A percentile compares a stretch with the other conserved stretches of the same genome.
Conservation (phyloP, 768 basidiomycete genomes). For the Suillus clintonianus region DNA sequence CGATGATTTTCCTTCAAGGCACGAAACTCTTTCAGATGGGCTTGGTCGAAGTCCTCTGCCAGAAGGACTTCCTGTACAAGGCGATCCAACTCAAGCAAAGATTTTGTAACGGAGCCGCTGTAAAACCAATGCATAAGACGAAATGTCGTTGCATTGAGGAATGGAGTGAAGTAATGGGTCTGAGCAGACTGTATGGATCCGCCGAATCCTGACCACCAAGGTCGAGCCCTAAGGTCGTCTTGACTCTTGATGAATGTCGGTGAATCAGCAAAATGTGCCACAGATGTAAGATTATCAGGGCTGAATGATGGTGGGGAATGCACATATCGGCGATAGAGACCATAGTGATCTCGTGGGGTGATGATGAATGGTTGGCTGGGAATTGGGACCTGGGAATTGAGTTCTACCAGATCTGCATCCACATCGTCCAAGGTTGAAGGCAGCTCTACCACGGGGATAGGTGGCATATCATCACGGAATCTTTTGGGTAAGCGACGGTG, state of each 20-base stretch:
- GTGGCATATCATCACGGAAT: not conserved
- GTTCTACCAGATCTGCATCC: too few relatives aligned
- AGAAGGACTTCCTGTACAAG: slow-evolving; percentile 20
- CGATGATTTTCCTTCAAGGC: not conserved
- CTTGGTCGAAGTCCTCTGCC: slow-evolving; percentile 12
- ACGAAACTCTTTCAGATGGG: slow-evolving; percentile 9
- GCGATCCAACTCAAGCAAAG: slow-evolving; percentile 25
- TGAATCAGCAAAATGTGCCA: too few relatives aligned
- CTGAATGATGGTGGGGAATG: too few relatives aligned
- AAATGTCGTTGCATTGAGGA: slow-evolving; percentile 21
- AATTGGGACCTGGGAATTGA: too few relatives aligned
- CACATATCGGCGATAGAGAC: too few relatives aligned
- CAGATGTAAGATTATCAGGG: too few relatives aligned
- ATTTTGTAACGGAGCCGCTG: slow-evolving; percentile 28
- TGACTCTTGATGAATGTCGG: too few relatives aligned
- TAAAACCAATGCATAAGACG: slow-evolving; percentile 35
- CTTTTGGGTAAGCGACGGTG: not conserved
- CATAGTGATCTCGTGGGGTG: too few relatives aligned
- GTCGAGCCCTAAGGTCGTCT: too few relatives aligned
- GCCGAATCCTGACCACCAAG: slow-evolving; percentile 3
- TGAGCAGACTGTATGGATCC: not conserved
- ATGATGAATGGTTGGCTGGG: too few relatives aligned
- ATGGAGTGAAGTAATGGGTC: slow-evolving; percentile 3
- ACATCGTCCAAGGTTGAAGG: slow-evolving; percentile 7
- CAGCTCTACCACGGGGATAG: slow-evolving; percentile 8